Evolutionary conservation across 257 asterid species (phyloP), one percentile per base, ranked within the genome.

Genomic region (Hygrophila difformis): DNA sequence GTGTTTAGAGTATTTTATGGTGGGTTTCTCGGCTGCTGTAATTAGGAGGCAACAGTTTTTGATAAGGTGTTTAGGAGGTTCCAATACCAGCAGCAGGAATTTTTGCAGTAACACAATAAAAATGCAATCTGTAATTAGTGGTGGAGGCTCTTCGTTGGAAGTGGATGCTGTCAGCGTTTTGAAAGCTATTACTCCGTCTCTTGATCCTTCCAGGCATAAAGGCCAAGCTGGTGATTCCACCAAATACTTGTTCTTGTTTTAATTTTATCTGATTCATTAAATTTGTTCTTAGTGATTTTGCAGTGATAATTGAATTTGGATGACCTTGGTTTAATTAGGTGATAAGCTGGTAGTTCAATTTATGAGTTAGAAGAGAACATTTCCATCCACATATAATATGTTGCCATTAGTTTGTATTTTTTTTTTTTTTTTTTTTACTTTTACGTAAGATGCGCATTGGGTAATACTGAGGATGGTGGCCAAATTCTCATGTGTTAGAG

Each of bases 151-250:
- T 45, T 51, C 76, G 14, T 39, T 67, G 77, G 91, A 85, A 61
- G 78, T 65, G 24, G 94, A 82, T 62, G 84, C 91, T 51, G 36
- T 73, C 56, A 56, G 68, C 57, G 56, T 85, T 67, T 62, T 89
- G 78, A 75, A 77, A 76, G 71, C 93, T 61, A 75, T 89, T 39
- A 79, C 89, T 51, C 98, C 98, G 1, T 60, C 79, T 60, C 84
- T 89, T 31, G 93, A 79, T 56, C 54, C 62, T 52, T 55, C 86
- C 24, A 77, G 60, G 70, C 88, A 89, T 70, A 89, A 85, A 71
- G 96, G 96, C 76, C 96, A 89, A 75, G 98, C 98, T 69, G 98
- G 98, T 89, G 48, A 68, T 60, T 33, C 37, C 49, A 28, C 12
- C 12, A 10, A 23, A 15, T 47, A 0, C 49, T 12, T 5, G 5